These are phyloP conservation scores for Cunninghamia lanceolata DNA, from an alignment of 75 land plant genomes.

Conservation along the genomic window DNA sequence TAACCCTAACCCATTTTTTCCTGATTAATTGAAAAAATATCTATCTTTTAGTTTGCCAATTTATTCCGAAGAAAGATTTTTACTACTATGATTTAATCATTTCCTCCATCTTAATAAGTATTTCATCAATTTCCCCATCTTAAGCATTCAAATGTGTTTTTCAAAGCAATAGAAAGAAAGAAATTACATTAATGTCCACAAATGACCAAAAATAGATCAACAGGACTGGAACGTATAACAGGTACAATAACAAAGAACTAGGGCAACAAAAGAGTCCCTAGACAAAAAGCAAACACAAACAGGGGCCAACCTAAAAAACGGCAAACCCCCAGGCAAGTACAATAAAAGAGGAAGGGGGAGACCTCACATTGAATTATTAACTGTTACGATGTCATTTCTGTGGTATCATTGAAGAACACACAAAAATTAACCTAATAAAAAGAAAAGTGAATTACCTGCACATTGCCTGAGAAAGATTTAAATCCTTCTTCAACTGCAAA, in stretches of 20 bases:
- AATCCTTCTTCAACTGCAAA: slow-evolving; percentile 23
- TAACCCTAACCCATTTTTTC: no score
- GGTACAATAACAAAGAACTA: no score
- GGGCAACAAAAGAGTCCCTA: no score
- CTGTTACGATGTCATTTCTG: background rate
- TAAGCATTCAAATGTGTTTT: background rate
- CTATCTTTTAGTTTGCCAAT: no score
- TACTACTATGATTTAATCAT: no score
- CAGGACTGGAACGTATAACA: no score
- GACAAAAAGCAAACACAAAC: no score
- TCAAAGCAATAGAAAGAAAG: background rate
- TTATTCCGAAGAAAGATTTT: no score
- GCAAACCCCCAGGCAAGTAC: background rate
- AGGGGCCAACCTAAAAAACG: no score
- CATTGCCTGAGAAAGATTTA: slow-evolving; percentile 8
- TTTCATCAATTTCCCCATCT: background rate
- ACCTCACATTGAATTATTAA: background rate
- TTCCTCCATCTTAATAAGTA: background rate
- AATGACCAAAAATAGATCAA: no score
- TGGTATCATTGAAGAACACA: background rate
- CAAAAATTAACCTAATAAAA: background rate
- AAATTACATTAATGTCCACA: no score
- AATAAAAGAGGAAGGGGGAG: background rate
- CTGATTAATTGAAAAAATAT: no score
- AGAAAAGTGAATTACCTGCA: slow-evolving; percentile 4